phyloP scores from a whole-genome alignment of 2,329 filamentous ascomycete species.

The Paraconiothyrium sp. region DNA sequence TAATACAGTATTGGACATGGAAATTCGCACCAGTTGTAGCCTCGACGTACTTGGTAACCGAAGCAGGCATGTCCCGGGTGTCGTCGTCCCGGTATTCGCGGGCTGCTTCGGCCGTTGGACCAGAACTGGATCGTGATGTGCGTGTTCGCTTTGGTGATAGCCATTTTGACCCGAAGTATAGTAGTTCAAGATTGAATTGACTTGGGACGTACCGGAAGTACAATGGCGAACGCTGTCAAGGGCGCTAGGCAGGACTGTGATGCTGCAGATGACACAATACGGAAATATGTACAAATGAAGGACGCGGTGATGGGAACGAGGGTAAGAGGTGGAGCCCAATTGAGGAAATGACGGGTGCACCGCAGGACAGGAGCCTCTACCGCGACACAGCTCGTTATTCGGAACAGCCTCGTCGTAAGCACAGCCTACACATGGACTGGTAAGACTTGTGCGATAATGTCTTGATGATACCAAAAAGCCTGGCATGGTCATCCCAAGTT shows the following conservation, averaged over 20 bases:
- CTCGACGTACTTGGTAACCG: constrained; percentile 44
- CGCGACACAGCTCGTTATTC: no score
- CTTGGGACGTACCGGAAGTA: no score
- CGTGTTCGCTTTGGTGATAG: constrained; percentile 23
- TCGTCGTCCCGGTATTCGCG: constrained; percentile 42
- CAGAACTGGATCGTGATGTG: constrained; percentile 30
- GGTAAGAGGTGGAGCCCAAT: not conserved
- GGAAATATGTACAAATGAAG: not conserved
- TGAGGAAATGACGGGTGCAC: not conserved
- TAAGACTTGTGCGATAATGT: no score
- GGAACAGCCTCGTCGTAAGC: no score
- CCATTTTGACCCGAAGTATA: constrained; percentile 27
- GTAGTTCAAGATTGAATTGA: no score
- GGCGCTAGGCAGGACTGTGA: no score
- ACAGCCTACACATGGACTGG: no score
- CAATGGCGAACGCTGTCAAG: no score
- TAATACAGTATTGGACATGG: constrained; percentile 19
- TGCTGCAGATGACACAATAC: no score
- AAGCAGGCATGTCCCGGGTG: constrained; percentile 4
- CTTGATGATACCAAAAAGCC: no score
- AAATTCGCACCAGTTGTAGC: constrained; percentile 38
- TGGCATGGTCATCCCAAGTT: no score
- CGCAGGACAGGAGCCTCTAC: no score
- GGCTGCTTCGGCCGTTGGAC: constrained; percentile 26
- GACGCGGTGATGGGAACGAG: not conserved